Conservation (phyloP, 2,329 filamentous ascomycete genomes). For the Botrytis porri region DNA sequence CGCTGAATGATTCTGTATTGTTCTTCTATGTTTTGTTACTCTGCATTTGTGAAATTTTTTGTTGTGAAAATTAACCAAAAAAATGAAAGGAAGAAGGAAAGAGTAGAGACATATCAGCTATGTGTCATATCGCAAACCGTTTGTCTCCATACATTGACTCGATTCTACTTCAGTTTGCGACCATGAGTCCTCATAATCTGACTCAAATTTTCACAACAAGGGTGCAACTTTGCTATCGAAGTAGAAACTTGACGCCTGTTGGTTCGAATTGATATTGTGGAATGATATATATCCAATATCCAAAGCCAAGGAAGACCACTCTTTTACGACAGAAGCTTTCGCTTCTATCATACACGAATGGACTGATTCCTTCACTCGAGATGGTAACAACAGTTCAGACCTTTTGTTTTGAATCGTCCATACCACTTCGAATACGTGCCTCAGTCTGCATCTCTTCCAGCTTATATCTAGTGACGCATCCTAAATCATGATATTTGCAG, state of each 20-base stretch:
- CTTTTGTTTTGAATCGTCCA: not conserved
- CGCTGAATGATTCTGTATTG: not conserved
- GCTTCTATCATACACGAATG: not conserved
- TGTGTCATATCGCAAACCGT: not conserved
- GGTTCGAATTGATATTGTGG: not conserved
- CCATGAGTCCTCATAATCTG: not conserved
- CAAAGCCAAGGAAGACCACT: not conserved
- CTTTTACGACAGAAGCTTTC: not conserved
- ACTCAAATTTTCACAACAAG: not conserved
- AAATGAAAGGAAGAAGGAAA: not conserved
- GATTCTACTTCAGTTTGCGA: not conserved
- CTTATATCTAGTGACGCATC: not conserved
- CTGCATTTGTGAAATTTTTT: not conserved
- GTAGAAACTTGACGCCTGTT: not conserved
- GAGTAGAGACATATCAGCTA: too few species aligned
- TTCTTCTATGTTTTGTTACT: not conserved
- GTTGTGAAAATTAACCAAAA: too few species aligned
- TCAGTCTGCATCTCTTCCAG: not conserved
- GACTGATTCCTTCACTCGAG: not conserved
- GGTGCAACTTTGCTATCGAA: not conserved
- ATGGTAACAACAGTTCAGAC: not conserved
- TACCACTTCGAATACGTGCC: too few species aligned
- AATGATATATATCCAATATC: not conserved
- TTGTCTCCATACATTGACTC: not conserved
- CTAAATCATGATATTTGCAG: not conserved